phyloP scores from a whole-genome alignment of 2,329 filamentous ascomycete species.

The Cytospora mali region DNA sequence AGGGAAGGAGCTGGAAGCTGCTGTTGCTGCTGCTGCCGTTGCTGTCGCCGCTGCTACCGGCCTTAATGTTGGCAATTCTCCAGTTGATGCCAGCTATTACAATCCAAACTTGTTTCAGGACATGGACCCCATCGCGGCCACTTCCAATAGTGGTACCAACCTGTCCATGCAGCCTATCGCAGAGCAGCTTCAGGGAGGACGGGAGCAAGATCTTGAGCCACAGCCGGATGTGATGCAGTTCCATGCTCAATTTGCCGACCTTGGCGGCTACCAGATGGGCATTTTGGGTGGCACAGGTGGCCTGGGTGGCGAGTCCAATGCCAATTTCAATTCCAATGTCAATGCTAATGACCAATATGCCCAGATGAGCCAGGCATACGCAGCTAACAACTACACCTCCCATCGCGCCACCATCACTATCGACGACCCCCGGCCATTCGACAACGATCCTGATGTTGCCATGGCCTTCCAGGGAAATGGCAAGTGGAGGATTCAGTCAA shows the following conservation, averaged over 20 bases:
- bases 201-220: neutral
- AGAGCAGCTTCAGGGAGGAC: neutral
- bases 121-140: neutral
- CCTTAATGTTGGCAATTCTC: no score
- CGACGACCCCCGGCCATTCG: neutral
- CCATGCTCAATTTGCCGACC: neutral
- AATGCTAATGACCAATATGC: neutral
- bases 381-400: neutral
- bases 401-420: neutral
- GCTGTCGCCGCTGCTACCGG: no score
- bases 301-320: no score
- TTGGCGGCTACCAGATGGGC: neutral
- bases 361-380: neutral
- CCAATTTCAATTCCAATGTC: no score
- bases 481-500: neutral
- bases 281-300: neutral
- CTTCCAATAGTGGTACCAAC: neutral
- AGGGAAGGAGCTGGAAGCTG: no score
- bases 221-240: neutral
- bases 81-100: neutral
- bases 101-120: neutral
- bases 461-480: neutral
- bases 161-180: neutral
- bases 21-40: no score
- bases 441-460: neutral